Conservation (phyloP, 257 asterid species). For the Scutellaria baicalensis region DNA sequence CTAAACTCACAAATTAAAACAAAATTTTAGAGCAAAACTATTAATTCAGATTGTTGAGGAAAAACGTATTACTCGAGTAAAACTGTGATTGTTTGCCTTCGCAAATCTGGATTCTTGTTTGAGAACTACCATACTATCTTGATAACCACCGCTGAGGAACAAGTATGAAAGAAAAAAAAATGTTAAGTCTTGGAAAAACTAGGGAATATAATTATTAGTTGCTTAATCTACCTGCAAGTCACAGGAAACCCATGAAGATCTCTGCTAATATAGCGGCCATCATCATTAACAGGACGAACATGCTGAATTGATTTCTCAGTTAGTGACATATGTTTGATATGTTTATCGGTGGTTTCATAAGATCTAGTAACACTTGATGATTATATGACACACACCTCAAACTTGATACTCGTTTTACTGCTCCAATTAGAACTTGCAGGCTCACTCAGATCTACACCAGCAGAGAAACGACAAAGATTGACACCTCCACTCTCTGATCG, state of each 20-base stretch:
- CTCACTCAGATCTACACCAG: constrained; percentile 86
- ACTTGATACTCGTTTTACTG: constrained; percentile 84
- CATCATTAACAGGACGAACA: constrained; percentile 72
- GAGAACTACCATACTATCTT: constrained; percentile 85
- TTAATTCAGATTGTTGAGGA: neutral
- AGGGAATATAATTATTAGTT: neutral
- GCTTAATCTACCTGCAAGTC: constrained; percentile 72
- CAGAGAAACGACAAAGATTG: constrained; percentile 76
- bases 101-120: constrained; percentile 93
- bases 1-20: neutral
- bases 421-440: constrained; percentile 96
- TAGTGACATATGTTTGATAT: neutral
- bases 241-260: constrained; percentile 91
- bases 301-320: constrained; percentile 48
- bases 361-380: neutral
- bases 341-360: neutral
- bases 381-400: constrained; percentile 55
- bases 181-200: constrained; percentile 7
- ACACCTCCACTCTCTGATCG: constrained; percentile 89
- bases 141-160: constrained; percentile 68
- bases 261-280: constrained; percentile 71
- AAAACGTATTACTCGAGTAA: constrained; percentile 63
- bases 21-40: neutral
- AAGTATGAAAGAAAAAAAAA: constrained; percentile 13
- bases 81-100: constrained; percentile 62